Percentiles rank a stretch among this genome's conserved stretches.
Evolutionary conservation across 73 alveolate genomes (phyloP).

Genomic region (Urostyla sp.): DNA sequence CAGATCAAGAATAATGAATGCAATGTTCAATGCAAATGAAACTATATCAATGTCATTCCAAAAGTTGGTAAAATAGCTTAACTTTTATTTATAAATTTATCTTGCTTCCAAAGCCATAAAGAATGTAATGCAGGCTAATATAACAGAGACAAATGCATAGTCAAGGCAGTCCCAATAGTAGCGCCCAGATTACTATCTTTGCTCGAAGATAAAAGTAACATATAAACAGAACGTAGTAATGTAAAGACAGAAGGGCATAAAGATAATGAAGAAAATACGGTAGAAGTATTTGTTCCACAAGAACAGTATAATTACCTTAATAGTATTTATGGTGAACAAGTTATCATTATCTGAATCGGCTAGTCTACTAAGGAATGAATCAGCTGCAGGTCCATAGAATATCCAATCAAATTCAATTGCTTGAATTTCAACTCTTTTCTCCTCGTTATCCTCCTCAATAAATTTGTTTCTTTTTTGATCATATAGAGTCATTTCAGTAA

Average conservation of each 20-base stretch:
- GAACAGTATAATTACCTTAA: constrained; percentile 9
- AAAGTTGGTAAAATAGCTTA: constrained; percentile 35
- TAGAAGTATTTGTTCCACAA: constrained; percentile 33
- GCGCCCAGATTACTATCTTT: not conserved
- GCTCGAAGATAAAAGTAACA: constrained; percentile 4
- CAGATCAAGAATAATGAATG: constrained; percentile 15
- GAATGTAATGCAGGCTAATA: constrained; percentile 11
- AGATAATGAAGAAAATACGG: constrained; percentile 8
- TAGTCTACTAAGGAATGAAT: constrained; percentile 4
- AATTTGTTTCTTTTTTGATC: too few relatives aligned
- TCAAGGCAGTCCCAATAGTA: not conserved
- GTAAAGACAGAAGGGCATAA: constrained; percentile 11
- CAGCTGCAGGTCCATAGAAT: constrained; percentile 22
- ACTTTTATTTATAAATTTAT: not conserved
- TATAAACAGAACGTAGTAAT: not conserved
- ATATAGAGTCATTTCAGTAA: too few relatives aligned
- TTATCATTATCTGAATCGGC: constrained; percentile 35
- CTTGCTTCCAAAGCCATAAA: constrained; percentile 34
- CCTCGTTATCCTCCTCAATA: too few relatives aligned
- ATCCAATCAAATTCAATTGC: constrained; percentile 56
- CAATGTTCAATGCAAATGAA: constrained; percentile 41
- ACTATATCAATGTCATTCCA: constrained; percentile 60
- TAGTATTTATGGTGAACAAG: constrained; percentile 31
- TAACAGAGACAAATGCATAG: not conserved
- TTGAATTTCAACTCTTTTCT: constrained; percentile 37